Percentiles rank a stretch among this genome's conserved stretches.
Conservation (phyloP, 2,329 filamentous ascomycete genomes). For the Eurotiales sp. region DNA sequence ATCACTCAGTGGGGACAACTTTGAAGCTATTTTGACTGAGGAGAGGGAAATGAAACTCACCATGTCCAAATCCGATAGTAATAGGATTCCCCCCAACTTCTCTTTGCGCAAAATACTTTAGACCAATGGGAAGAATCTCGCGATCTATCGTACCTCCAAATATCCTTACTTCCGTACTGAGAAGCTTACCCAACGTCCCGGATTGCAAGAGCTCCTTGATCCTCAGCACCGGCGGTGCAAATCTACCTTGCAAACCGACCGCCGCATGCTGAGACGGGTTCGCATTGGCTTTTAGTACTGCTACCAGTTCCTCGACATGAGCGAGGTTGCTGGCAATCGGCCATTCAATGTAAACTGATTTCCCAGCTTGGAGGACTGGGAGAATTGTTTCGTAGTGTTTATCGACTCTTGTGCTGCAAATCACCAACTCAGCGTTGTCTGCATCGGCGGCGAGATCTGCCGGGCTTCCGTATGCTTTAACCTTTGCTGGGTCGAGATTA, state of each 20-base stretch:
- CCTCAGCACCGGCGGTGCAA: constrained; percentile 1
- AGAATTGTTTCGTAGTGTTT: constrained; percentile 5
- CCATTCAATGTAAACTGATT: constrained; percentile 6
- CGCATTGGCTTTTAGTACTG: neutral
- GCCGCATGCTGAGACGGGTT: neutral
- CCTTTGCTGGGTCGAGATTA: neutral
- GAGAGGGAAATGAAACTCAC: neutral
- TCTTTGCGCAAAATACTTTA: constrained; percentile 2
- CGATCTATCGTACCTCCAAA: constrained; percentile 5
- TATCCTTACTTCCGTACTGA: constrained; percentile 5
- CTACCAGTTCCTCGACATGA: neutral
- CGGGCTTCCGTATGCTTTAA: constrained; percentile 1
- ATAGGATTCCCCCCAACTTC: constrained; percentile 6
- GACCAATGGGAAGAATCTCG: neutral
- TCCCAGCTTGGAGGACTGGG: neutral
- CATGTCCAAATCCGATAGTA: constrained; percentile 5
- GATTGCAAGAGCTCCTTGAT: constrained; percentile 3
- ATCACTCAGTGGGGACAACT: no score
- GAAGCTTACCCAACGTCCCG: neutral
- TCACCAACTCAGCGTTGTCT: no score
- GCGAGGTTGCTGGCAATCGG: neutral
- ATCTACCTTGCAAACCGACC: constrained; percentile 2
- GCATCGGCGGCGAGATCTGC: no score
- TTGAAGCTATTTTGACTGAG: no score
- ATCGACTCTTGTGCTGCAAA: constrained; percentile 5